Evolutionary conservation across 2,329 filamentous ascomycete species (phyloP).

Genomic region (Fusarium domesticum): DNA sequence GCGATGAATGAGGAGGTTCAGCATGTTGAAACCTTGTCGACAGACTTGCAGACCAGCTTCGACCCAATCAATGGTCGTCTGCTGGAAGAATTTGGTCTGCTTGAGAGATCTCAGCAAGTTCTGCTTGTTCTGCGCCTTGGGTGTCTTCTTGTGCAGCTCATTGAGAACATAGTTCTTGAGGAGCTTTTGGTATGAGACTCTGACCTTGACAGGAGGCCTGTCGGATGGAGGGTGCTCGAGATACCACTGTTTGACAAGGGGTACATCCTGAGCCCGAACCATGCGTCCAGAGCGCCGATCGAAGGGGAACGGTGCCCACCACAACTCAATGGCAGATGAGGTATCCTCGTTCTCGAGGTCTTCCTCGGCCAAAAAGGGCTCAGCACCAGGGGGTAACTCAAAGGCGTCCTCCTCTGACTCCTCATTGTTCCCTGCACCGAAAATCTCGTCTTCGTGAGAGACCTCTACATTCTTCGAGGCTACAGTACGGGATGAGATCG

Average conservation of each 20-base stretch:
- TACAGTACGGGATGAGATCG: slow-evolving; percentile 91
- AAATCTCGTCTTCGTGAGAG: slow-evolving; percentile 91
- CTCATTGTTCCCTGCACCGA: slow-evolving; percentile 73
- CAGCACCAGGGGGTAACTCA: slow-evolving; percentile 71
- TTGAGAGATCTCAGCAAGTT: slow-evolving; percentile 86
- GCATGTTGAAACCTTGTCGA: slow-evolving; percentile 98
- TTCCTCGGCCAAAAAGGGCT: slow-evolving; percentile 88
- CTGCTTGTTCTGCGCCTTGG: slow-evolving; percentile 94
- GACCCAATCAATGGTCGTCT: slow-evolving; percentile 98
- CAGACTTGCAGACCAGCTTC: slow-evolving; percentile 98
- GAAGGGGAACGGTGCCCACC: slow-evolving; percentile 98
- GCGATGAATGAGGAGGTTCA: slow-evolving; percentile 93
- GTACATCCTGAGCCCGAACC: slow-evolving; percentile 95
- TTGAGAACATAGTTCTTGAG: slow-evolving; percentile 96
- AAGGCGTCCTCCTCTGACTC: slow-evolving; percentile 79
- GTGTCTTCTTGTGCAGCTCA: slow-evolving; percentile 91
- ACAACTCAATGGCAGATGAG: slow-evolving; percentile 84
- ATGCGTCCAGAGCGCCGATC: slow-evolving; percentile 90
- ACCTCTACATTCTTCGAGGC: slow-evolving; percentile 91
- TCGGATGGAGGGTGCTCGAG: slow-evolving; percentile 89
- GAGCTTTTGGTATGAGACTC: slow-evolving; percentile 97
- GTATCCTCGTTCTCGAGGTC: slow-evolving; percentile 88
- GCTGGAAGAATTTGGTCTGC: slow-evolving; percentile 98
- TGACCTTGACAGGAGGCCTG: slow-evolving; percentile 87
- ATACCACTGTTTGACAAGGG: slow-evolving; percentile 97